phyloP scores from a whole-genome alignment of 2,329 filamentous ascomycete genomes.

The Aureobasidium mangrovei region DNA sequence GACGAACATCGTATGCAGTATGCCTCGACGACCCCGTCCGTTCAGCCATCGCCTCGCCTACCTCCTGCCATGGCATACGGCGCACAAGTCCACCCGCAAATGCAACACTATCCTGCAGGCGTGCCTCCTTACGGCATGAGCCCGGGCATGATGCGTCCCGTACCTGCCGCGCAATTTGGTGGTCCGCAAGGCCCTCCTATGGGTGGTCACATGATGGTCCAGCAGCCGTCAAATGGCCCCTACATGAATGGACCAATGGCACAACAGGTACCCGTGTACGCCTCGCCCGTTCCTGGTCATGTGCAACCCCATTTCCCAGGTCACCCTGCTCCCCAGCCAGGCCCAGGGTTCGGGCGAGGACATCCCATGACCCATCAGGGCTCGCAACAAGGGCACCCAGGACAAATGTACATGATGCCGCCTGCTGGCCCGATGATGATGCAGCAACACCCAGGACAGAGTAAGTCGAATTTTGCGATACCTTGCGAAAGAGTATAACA shows the following conservation, averaged over 20 bases:
- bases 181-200: slow-evolving; percentile 62
- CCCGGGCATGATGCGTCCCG: slow-evolving; percentile 59
- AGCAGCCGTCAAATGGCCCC: slow-evolving; percentile 55
- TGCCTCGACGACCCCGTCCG: slow-evolving; percentile 64
- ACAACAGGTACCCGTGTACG: slow-evolving; percentile 68
- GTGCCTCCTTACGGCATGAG: slow-evolving; percentile 64
- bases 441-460: slow-evolving; percentile 16
- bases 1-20: slow-evolving; percentile 84
- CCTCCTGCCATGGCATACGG: slow-evolving; percentile 45
- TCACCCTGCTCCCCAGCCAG: slow-evolving; percentile 28
- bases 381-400: slow-evolving; percentile 75
- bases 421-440: slow-evolving; percentile 46
- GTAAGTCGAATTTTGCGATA: slow-evolving; percentile 1
- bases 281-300: slow-evolving; percentile 58
- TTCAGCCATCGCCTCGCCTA: slow-evolving; percentile 74
- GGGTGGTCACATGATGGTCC: slow-evolving; percentile 71
- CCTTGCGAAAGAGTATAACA: neutral
- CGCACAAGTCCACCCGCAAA: slow-evolving; percentile 41
- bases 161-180: slow-evolving; percentile 66
- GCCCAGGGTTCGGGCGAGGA: slow-evolving; percentile 67
- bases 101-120: slow-evolving; percentile 58
- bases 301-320: slow-evolving; percentile 54
- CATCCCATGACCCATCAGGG: slow-evolving; percentile 92
- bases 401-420: slow-evolving; percentile 62
- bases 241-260: slow-evolving; percentile 62